Percentiles rank a stretch among this genome's conserved stretches.
These are phyloP conservation scores for Lentinula detonsa DNA, from an alignment of 768 basidiomycete species.

Conservation along the genomic window DNA sequence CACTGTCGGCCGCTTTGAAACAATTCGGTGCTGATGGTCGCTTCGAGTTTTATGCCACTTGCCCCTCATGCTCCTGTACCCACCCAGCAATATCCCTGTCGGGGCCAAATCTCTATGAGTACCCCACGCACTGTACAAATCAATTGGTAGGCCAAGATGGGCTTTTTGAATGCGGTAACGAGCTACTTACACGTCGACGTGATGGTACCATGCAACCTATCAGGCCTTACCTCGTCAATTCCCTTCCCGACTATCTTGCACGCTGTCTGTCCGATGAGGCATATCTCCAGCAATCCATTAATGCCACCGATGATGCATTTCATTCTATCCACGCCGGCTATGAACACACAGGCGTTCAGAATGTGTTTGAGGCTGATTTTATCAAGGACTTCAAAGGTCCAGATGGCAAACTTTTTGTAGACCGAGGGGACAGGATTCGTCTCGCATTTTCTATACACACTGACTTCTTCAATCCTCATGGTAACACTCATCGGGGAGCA, in stretches of 20 bases:
- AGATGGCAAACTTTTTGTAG: too few species aligned
- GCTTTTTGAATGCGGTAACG: background rate
- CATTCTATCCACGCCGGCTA: constrained; percentile 1
- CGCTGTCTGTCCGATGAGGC: constrained; percentile 10
- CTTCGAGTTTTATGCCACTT: background rate
- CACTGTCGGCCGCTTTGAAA: background rate
- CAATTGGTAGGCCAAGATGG: background rate
- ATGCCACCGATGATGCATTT: constrained; percentile 6
- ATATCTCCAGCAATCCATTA: constrained; percentile 12
- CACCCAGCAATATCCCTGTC: background rate
- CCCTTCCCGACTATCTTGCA: constrained; percentile 18
- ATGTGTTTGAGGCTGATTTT: constrained; percentile 20
- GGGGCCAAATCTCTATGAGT: background rate
- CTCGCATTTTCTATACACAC: constrained; percentile 8
- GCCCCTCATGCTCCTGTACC: background rate
- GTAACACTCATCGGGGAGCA: constrained; percentile 17
- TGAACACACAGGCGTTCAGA: constrained; percentile 5
- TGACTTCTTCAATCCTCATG: constrained; percentile 29
- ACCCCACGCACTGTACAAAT: constrained; percentile 7
- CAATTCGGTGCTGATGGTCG: background rate
- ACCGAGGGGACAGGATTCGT: too few species aligned
- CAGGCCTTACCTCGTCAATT: constrained; percentile 11
- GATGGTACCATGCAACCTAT: constrained; percentile 6
- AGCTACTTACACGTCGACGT: background rate
- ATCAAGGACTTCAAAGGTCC: constrained; percentile 15